Evolutionary conservation across 148 eudicot species (phyloP), one percentile per base, ranked within the genome.

Genomic region (Diospyros lotus): DNA sequence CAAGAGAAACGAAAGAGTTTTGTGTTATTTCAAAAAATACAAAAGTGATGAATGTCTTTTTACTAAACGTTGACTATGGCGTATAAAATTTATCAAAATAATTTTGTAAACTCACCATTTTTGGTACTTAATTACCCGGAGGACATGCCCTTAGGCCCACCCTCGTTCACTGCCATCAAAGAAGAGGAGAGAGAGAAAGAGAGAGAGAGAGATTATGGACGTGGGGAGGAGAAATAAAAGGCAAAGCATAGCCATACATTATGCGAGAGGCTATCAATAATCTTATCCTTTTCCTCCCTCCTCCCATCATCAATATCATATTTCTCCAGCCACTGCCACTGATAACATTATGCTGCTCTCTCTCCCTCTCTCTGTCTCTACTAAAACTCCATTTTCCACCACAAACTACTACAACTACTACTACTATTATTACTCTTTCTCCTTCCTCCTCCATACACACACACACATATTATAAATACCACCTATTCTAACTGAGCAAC

Each of bases 191-290:
- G 72, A 12, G 45, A 45, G 68, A 52, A 28, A 28, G 28, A 28
- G 72, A 12, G 45, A 45, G 68, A 52, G 42, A 54, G 10, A 59
- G 60, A 69, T n/a, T 43, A 56, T 51, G 63, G 52, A 50, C 46
- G 80, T 17, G 75, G 78, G 64, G 50, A 69, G 61, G 58, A 61
- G 64, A 72, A 13, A 73, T 46, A 10, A 50, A 72, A 42, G 58
- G 60, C 73, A 72, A 85, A 81, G 55, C 84, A 83, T 75, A 85
- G 75, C 97, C 97, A 91, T 91, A 83, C 89, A 55, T 82, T 76
- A 78, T 73, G 80, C 60, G 83, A 86, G 81, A 86, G 89, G 86
- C 88, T 87, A 82, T 84, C 86, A 80, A 50, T 74, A 74, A 76
- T 80, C 91, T 88, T 82, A 88, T 79, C 78, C 69, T 75, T 54